A percentile compares a stretch with the other conserved stretches of the same genome.
Evolutionary conservation across 768 basidiomycete genomes (phyloP).

Genomic region (Tulasnella sp.): DNA sequence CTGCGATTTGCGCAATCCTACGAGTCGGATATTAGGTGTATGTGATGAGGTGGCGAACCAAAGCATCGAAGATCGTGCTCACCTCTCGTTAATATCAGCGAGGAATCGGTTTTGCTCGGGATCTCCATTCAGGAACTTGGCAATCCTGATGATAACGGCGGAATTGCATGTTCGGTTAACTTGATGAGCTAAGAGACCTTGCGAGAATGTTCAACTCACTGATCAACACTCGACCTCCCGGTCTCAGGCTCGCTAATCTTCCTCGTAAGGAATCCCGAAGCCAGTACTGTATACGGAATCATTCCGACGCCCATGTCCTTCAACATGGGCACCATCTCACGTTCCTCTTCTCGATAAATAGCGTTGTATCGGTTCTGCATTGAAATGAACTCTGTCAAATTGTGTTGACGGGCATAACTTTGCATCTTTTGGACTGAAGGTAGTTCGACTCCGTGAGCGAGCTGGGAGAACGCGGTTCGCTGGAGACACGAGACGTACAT

Average conservation of each 20-base stretch:
- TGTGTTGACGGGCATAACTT: conserved; percentile 35
- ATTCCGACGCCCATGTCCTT: conserved; percentile 38
- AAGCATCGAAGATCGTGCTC: neutral
- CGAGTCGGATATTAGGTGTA: neutral
- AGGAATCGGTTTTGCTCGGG: conserved; percentile 8
- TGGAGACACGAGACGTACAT: conserved; percentile 9
- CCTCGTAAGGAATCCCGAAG: neutral
- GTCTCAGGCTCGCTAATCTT: neutral
- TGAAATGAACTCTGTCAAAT: conserved; percentile 19
- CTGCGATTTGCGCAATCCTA: conserved; percentile 61
- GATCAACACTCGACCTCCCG: neutral
- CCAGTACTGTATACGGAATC: conserved; percentile 37
- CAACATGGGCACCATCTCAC: conserved; percentile 25
- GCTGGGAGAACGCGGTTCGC: neutral
- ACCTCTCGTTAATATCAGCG: conserved; percentile 20
- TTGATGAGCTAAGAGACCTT: too few relatives aligned
- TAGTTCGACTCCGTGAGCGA: neutral
- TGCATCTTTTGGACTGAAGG: conserved; percentile 28
- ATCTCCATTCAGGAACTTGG: conserved; percentile 11
- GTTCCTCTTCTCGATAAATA: conserved; percentile 29
- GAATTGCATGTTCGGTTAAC: neutral
- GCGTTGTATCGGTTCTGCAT: conserved; percentile 31
- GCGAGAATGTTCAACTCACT: neutral
- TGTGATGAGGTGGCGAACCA: too few relatives aligned
- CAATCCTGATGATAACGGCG: neutral